These are phyloP conservation scores for Colletotrichum sp. DNA, from an alignment of 2,329 filamentous ascomycete species.

Conservation along the genomic window DNA sequence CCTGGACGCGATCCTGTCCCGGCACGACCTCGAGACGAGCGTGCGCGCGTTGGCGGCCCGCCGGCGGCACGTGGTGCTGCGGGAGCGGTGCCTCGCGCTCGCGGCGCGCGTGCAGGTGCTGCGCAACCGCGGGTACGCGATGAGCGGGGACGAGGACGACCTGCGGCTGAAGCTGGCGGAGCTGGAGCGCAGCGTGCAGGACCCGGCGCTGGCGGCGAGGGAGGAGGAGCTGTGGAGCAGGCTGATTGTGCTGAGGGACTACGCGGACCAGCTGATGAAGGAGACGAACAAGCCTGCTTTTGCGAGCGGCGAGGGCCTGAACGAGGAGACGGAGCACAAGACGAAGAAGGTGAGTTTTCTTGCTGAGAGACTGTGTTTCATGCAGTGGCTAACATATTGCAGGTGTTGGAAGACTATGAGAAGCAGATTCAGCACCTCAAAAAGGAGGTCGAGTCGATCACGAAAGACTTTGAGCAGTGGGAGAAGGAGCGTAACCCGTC, in stretches of 20 bases:
- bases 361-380: accelerated
- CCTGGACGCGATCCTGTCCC: conserved; percentile 73
- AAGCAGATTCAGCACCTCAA: conserved; percentile 79
- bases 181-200: conserved; percentile 73
- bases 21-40: conserved; percentile 78
- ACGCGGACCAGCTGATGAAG: conserved; percentile 73
- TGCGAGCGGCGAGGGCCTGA: conserved; percentile 61
- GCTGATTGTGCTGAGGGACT: conserved; percentile 75
- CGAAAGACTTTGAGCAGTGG: conserved; percentile 62
- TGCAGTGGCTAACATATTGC: conserved; percentile 20
- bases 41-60: conserved; percentile 76
- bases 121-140: conserved; percentile 80
- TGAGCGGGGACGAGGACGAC: conserved; percentile 81
- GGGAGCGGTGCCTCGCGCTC: conserved; percentile 74
- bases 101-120: conserved; percentile 83
- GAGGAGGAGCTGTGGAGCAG: conserved; percentile 88
- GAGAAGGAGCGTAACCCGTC: conserved; percentile 52
- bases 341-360: conserved; percentile 71
- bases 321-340: conserved; percentile 73
- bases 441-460: conserved; percentile 71
- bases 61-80: conserved; percentile 74
- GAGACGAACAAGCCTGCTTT: conserved; percentile 74
- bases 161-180: conserved; percentile 73
- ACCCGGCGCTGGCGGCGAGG: conserved; percentile 75
- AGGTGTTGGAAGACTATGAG: conserved; percentile 84